phyloP scores from a whole-genome alignment of 2,329 filamentous ascomycete species.

The Penicillium griseofulvum region DNA sequence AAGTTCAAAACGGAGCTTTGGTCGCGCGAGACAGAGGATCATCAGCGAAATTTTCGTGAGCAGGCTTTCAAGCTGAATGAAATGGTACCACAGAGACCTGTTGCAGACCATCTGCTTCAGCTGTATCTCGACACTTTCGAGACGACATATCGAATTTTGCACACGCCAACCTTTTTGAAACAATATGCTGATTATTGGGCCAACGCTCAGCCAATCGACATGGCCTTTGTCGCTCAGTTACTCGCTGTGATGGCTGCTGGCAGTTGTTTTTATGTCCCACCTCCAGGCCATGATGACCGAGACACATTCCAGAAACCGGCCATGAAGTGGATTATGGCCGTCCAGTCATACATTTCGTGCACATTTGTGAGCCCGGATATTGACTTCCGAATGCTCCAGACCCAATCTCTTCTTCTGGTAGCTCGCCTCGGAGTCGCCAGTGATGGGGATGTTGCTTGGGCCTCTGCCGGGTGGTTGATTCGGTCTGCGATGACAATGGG shows the following conservation, averaged over 20 bases:
- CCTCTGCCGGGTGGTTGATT: slow-evolving; percentile 39
- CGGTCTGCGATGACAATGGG: slow-evolving; percentile 45
- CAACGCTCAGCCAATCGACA: slow-evolving; percentile 39
- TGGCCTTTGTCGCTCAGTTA: slow-evolving; percentile 49
- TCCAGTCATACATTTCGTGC: slow-evolving; percentile 36
- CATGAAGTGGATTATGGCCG: slow-evolving; percentile 40
- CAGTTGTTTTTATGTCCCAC: slow-evolving; percentile 41
- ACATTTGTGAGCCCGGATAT: slow-evolving; percentile 32
- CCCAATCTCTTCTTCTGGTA: slow-evolving; percentile 34
- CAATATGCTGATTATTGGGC: slow-evolving; percentile 58
- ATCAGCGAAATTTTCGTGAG: slow-evolving; percentile 31
- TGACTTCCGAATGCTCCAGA: slow-evolving; percentile 33
- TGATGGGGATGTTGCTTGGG: slow-evolving; percentile 37
- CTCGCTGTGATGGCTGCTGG: slow-evolving; percentile 43
- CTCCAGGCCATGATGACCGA: slow-evolving; percentile 18
- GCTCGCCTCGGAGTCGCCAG: slow-evolving; percentile 32
- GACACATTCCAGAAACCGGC: slow-evolving; percentile 48
- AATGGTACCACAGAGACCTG: slow-evolving; percentile 44
- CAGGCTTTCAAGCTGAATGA: slow-evolving; percentile 31
- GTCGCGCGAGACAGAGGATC: slow-evolving; percentile 28
- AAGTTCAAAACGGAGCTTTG: slow-evolving; percentile 30
- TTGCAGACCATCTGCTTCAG: slow-evolving; percentile 54
- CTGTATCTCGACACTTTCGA: slow-evolving; percentile 58
- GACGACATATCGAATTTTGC: slow-evolving; percentile 56
- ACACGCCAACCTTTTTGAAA: slow-evolving; percentile 56